phyloP scores from a whole-genome alignment of 106 monocot species.

The Allium sativum region DNA sequence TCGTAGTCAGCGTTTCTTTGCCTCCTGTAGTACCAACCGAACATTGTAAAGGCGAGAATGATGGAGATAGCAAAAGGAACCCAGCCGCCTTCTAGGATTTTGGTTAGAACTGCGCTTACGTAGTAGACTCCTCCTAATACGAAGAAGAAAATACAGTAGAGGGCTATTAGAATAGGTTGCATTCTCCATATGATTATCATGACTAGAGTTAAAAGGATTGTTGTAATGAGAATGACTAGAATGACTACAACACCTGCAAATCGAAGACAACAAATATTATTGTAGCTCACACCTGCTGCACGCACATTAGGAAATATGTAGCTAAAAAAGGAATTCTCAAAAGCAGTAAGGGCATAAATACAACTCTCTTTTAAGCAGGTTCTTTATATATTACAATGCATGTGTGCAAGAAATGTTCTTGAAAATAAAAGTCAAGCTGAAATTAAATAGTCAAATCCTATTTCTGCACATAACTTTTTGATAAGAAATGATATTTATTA shows the following conservation, averaged over 20 bases:
- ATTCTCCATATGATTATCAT: slow-evolving; percentile 73
- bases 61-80: slow-evolving; percentile 59
- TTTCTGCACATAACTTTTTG: too few species aligned
- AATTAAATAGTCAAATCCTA: not conserved
- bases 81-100: slow-evolving; percentile 71
- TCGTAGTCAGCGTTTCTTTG: slow-evolving; percentile 52
- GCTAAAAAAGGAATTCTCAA: too few species aligned
- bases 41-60: slow-evolving; percentile 53
- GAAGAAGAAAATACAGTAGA: slow-evolving; percentile 43
- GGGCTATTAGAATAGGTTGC: slow-evolving; percentile 17
- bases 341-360: too few species aligned
- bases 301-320: too few species aligned
- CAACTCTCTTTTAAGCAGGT: too few species aligned
- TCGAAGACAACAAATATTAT: not conserved
- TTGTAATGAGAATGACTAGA: slow-evolving; percentile 84
- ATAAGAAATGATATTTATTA: too few species aligned
- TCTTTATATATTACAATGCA: too few species aligned
- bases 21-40: slow-evolving; percentile 69
- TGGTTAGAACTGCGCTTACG: slow-evolving; percentile 48
- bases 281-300: too few species aligned
- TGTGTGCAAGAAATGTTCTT: too few species aligned
- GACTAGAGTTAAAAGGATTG: slow-evolving; percentile 59
- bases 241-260: slow-evolving; percentile 73
- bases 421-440: not conserved
- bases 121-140: slow-evolving; percentile 56